Base-by-base conservation (phyloP, 768 basidiomycete genomes). In the Cystofilobasidium ferigula region DNA sequence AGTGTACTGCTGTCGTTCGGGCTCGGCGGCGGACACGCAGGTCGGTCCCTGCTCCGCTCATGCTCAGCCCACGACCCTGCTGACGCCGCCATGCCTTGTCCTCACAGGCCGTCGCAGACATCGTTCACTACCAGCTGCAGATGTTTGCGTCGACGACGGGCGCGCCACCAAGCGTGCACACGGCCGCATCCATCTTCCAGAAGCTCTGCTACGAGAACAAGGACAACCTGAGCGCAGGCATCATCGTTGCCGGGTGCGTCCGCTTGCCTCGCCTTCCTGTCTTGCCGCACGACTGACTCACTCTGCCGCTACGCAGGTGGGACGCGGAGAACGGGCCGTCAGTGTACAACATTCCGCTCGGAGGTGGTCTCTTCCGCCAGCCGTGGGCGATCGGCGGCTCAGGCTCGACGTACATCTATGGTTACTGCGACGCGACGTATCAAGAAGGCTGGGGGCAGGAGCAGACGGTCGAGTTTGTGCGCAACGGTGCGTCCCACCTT, bases 371-470 rank as follows among this genome's bases (percentile, higher is more conserved):
- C 54, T 98, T 99, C 83, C 84, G 88, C 68, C 93, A 94, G 71
- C 93, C 94, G 9, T 99, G 95, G 95, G 90, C 94, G 57, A 98
- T 99, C 69, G 95, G 93, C 76, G 92, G 90, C 30, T 94, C 91
- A 59, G 95, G 95, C 10, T 95, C 92, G 42, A 91, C 92, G 10
- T 99, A 98, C 74, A 91, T 98, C 14, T 99, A 98, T 74, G 95
- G 94, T 61, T 98, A 97, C 78, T 98, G 95, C 72, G 95, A 99
- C 76, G 91, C 95, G n/a, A 97, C 92, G 32, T 99, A 87, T 75
- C 78, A 85, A 76, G 93, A 97, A 34, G 89, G 88, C 20, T 94
- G 89, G 92, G 84, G 83, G 9, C 82, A 82, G 71, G 89, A 91
- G 43, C 84, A 97, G 78, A 95, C 92, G 0, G 78, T 99, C 63